Evolutionary conservation across 495 filamentous ascomycete genomes (phyloP).

Genomic region (Talaromyces ruber): DNA sequence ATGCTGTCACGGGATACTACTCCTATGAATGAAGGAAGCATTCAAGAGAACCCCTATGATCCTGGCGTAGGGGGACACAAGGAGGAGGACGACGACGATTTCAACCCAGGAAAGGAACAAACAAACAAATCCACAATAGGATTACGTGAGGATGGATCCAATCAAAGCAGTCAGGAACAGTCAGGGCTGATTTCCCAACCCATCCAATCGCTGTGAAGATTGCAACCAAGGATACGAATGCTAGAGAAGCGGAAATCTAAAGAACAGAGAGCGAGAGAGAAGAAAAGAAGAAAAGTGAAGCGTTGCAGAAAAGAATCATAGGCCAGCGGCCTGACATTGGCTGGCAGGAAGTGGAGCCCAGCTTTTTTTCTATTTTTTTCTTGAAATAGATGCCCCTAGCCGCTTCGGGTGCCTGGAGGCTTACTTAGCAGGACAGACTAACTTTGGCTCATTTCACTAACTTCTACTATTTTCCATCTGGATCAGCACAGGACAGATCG

Average conservation of each 20-base stretch:
- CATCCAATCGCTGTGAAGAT: background rate
- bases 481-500: background rate
- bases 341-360: background rate
- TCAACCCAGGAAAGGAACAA: background rate
- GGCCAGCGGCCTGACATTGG: background rate
- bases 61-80: background rate
- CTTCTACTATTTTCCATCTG: background rate
- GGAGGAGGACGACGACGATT: background rate
- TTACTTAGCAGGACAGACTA: background rate
- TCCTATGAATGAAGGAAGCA: background rate
- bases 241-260: background rate
- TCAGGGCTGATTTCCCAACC: background rate
- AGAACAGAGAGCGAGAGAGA: background rate
- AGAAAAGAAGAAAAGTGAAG: background rate
- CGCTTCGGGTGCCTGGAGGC: background rate
- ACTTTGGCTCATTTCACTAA: background rate
- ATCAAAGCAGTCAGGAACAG: background rate
- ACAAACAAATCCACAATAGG: background rate
- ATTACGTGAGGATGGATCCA: background rate
- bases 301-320: background rate
- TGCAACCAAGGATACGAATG: background rate
- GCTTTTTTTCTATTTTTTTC: background rate
- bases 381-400: background rate
- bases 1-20: background rate
- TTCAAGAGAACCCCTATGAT: background rate